Percentiles rank a stretch among this genome's conserved stretches.
These are phyloP conservation scores for Sporothrix humicola DNA, from an alignment of 2,329 filamentous ascomycete species.

Conservation along the genomic window DNA sequence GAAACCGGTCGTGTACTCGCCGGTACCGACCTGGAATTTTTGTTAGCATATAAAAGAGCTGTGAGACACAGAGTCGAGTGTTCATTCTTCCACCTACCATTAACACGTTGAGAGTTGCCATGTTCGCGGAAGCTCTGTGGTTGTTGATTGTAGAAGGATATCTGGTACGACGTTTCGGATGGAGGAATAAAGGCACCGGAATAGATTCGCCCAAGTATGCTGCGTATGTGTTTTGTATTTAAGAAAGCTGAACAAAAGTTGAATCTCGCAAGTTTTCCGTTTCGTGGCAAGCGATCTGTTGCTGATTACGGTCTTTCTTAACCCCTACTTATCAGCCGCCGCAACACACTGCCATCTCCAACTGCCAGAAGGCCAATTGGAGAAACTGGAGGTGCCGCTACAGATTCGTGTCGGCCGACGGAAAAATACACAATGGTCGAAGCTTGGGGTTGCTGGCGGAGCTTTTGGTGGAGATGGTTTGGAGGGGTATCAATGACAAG, in stretches of 20 bases:
- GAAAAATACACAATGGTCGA: constrained; percentile 22
- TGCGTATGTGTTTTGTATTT: neutral
- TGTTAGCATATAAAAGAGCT: neutral
- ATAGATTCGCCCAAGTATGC: no score
- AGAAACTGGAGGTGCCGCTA: constrained; percentile 19
- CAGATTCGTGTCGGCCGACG: constrained; percentile 18
- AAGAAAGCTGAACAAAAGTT: neutral
- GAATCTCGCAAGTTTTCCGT: neutral
- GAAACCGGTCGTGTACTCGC: constrained; percentile 96
- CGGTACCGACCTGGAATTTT: constrained; percentile 76
- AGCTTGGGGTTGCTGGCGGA: constrained; percentile 13
- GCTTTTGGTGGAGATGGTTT: constrained; percentile 24
- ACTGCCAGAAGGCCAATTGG: constrained; percentile 24
- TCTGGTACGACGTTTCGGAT: no score
- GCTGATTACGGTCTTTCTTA: neutral
- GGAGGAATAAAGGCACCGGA: no score
- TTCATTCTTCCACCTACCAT: constrained; percentile 58
- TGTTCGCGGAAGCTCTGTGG: constrained; percentile 41
- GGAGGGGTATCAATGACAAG: constrained; percentile 12
- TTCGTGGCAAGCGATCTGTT: neutral
- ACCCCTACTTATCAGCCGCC: neutral
- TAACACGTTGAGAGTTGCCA: constrained; percentile 69
- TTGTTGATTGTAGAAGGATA: neutral
- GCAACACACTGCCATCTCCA: neutral
- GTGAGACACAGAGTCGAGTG: neutral